Evolutionary conservation across 257 asterid species (phyloP), one percentile per base, ranked within the genome.

Genomic region (Solanum commersonii): DNA sequence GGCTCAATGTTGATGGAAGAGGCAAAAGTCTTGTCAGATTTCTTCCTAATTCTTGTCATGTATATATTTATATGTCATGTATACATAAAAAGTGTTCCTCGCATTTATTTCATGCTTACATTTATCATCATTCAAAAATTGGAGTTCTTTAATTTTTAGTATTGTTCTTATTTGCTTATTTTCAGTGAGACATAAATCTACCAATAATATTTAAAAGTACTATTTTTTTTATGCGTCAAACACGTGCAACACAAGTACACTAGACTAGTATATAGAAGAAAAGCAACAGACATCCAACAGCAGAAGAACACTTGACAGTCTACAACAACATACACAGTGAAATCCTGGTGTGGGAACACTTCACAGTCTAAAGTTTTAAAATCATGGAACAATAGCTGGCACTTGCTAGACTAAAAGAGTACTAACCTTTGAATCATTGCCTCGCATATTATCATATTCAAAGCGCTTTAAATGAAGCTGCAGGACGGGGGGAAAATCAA

Each of bases 391-490:
- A 37, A 35, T 74, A 37, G 49, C 20, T 74, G 22, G 31, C 83
- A 74, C 83, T 37, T 22, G 33, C 83, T 74, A 37, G 83, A 37
- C 83, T 37, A 35, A 35, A 73, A 37, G 52, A 37, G 70, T 10
- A 88, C 97, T 89, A 83, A 97, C 99, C 99, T 97, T 97, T 86
- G 65, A 18, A 94, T 97, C 98, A 96, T 97, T 92, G 89, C 95
- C 98, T 87, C 98, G 93, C 98, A 94, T 91, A 86, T 91, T 95
- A 93, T 97, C 99, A 85, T 97, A 97, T 93, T 97, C 98, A 91
- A 97, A 97, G 60, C 98, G 97, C 94, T 97, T 97, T 88, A 97
- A 95, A 92, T 97, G 98, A 90, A 97, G 98, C 96, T 97, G 99
- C 81, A 97, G 97, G 84, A 97, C 98, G n/a, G 99, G 99, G 88